A percentile compares a stretch with the other conserved stretches of the same genome.
Evolutionary conservation across 108 stramenopile species (phyloP).

Genomic region (Aurantiochytrium sp.): DNA sequence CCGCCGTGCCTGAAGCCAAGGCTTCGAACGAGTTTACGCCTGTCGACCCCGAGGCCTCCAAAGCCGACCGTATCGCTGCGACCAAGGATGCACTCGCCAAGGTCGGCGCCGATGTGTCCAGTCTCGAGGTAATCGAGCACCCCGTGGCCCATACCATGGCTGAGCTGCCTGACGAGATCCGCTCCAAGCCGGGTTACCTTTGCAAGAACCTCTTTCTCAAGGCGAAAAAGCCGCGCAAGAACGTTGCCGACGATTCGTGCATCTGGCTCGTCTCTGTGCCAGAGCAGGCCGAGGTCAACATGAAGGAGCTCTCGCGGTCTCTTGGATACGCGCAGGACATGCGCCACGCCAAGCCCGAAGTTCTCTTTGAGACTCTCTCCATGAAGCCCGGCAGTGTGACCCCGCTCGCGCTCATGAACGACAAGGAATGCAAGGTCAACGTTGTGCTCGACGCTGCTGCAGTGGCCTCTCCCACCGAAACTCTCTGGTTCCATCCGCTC

Average conservation of each 20-base stretch:
- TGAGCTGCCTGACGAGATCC: neutral
- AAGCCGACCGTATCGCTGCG: neutral
- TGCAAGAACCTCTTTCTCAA: slow-evolving; percentile 27
- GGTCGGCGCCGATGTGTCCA: neutral
- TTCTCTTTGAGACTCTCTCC: slow-evolving; percentile 1
- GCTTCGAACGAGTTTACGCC: neutral
- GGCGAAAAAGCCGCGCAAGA: slow-evolving; percentile 9
- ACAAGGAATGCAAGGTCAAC: slow-evolving; percentile 6
- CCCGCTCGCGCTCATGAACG: slow-evolving; percentile 26
- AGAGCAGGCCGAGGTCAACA: neutral
- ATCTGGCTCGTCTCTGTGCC: slow-evolving; percentile 8
- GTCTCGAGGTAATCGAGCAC: neutral
- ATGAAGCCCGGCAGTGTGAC: neutral
- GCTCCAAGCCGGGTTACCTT: neutral
- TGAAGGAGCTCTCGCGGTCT: neutral
- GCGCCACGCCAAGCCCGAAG: neutral
- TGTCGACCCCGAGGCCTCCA: neutral
- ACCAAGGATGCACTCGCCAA: neutral
- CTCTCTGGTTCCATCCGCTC: slow-evolving; percentile 19
- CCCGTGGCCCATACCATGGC: slow-evolving; percentile 7
- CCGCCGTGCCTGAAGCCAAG: neutral
- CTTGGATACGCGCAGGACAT: slow-evolving; percentile 13
- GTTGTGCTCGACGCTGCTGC: neutral
- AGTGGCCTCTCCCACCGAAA: neutral
- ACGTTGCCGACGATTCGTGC: neutral